Conservation (phyloP, 2,329 filamentous ascomycete species). For the Paraconiothyrium sp. region DNA sequence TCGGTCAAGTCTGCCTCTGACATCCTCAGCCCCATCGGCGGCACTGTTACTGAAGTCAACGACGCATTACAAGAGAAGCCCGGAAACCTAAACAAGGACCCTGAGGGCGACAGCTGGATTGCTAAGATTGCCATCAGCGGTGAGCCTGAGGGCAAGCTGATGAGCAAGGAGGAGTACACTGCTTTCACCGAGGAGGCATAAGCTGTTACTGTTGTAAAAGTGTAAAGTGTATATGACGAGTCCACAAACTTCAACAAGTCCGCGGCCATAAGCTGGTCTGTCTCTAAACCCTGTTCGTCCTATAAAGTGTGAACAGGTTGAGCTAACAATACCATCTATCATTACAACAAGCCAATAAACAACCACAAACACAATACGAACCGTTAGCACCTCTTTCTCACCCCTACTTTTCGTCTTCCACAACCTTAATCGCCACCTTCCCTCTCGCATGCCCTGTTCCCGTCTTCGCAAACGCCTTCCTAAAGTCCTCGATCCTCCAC, state of each 20-base stretch:
- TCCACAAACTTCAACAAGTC: conserved; percentile 5
- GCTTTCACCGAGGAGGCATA: conserved; percentile 70
- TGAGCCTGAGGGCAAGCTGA: conserved; percentile 67
- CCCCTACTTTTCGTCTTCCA: conserved; percentile 13
- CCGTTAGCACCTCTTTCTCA: not conserved
- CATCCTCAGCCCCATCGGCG: conserved; percentile 87
- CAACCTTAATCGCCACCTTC: conserved; percentile 51
- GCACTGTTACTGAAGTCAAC: conserved; percentile 81
- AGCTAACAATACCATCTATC: too few relatives aligned
- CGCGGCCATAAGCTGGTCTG: not conserved
- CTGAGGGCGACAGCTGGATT: conserved; percentile 93
- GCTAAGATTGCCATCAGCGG: conserved; percentile 83
- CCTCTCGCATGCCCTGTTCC: conserved; percentile 53
- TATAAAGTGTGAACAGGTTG: too few relatives aligned
- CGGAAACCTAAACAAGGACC: conserved; percentile 84
- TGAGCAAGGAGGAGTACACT: conserved; percentile 82
- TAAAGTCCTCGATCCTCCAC: conserved; percentile 53
- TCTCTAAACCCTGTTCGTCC: too few relatives aligned
- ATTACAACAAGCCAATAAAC: not conserved
- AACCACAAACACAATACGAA: not conserved
- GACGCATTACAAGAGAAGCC: conserved; percentile 82
- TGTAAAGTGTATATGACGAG: conserved; percentile 7
- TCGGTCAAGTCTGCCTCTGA: conserved; percentile 99
- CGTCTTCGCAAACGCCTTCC: conserved; percentile 52
- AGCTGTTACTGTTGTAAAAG: conserved; percentile 17